phyloP scores from a whole-genome alignment of 345 rosid genomes.

The Rhizophora mangle region DNA sequence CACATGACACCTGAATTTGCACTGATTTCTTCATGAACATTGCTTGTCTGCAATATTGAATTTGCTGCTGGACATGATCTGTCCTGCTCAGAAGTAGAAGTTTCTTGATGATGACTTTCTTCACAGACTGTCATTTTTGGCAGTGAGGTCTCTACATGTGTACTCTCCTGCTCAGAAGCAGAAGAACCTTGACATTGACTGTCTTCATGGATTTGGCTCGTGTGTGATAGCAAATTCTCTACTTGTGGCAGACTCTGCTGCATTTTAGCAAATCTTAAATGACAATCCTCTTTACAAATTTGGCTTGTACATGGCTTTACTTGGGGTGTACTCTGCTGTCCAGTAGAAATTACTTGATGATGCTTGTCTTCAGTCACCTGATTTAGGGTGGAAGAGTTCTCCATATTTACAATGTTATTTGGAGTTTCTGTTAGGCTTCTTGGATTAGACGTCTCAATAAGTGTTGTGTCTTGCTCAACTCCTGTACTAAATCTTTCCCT shows the following conservation, averaged over 20 bases:
- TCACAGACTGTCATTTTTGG: slow-evolving; percentile 4
- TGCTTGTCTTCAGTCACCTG: neutral
- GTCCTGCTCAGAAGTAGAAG: neutral
- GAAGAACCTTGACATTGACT: neutral
- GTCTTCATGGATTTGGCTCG: slow-evolving; percentile 7
- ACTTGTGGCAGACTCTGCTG: neutral
- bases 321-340: slow-evolving; percentile 6
- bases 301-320: neutral
- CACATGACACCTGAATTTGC: slow-evolving; percentile 15
- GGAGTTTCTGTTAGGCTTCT: slow-evolving; percentile 8
- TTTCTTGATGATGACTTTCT: slow-evolving; percentile 15
- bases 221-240: slow-evolving; percentile 5
- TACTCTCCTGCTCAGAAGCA: neutral
- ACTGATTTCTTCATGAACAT: slow-evolving; percentile 20
- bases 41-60: slow-evolving; percentile 3
- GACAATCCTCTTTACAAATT: neutral
- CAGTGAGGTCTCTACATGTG: neutral
- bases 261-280: neutral
- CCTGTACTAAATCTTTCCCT: slow-evolving; percentile 51
- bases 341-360: neutral
- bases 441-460: slow-evolving; percentile 12
- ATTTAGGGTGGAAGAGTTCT: slow-evolving; percentile 18
- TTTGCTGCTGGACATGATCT: neutral
- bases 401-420: slow-evolving; percentile 5
- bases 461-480: slow-evolving; percentile 20